Conservation (phyloP, 2,329 filamentous ascomycete genomes). For the Neonectria sp. region DNA sequence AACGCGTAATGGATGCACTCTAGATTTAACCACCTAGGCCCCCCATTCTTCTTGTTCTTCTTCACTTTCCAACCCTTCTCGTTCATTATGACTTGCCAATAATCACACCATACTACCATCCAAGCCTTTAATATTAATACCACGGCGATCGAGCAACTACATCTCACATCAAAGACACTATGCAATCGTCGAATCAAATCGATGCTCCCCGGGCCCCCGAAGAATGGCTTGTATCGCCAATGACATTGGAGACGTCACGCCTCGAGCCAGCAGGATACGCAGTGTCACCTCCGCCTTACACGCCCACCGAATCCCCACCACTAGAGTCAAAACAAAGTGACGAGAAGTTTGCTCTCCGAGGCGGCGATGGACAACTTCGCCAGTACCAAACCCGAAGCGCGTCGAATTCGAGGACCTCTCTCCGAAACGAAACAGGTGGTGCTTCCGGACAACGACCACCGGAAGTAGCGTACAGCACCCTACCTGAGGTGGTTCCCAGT, state of each 20-base stretch:
- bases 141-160: background rate
- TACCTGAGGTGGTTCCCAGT: conserved; percentile 6
- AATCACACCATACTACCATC: background rate
- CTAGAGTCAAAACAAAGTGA: background rate
- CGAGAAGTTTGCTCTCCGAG: background rate
- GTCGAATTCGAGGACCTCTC: background rate
- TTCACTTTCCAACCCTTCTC: background rate
- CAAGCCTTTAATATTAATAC: background rate
- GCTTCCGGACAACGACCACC: background rate
- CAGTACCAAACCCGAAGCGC: background rate
- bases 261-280: conserved; percentile 1
- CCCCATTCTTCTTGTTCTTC: background rate
- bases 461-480: background rate
- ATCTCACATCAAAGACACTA: background rate
- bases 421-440: background rate
- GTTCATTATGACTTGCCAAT: background rate
- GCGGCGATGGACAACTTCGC: background rate
- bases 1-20: background rate
- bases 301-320: conserved; percentile 3
- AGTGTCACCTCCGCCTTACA: conserved; percentile 23
- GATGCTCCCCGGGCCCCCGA: background rate
- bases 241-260: conserved; percentile 1
- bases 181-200: conserved; percentile 12
- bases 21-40: background rate
- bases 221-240: conserved; percentile 17